phyloP scores from a whole-genome alignment of 2,329 filamentous ascomycete species.

The Ramularia collo-cygni region DNA sequence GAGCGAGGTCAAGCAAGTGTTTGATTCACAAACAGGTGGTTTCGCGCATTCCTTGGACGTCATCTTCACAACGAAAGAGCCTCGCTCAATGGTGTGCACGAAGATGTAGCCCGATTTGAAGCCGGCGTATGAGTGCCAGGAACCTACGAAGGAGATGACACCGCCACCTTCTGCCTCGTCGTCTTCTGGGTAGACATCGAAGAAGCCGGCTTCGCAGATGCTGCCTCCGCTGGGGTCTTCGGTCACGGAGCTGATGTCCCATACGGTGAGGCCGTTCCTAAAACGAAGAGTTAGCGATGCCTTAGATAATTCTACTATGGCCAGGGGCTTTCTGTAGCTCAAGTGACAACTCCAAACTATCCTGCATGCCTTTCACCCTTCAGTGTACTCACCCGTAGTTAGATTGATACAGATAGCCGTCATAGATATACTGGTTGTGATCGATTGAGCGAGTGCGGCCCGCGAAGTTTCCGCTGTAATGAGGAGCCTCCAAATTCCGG shows the following conservation, averaged over 20 bases:
- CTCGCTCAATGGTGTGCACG: constrained; percentile 48
- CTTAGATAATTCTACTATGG: no score
- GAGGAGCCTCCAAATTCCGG: constrained; percentile 37
- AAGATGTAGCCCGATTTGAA: constrained; percentile 47
- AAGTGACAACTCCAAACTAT: no score
- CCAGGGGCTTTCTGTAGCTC: no score
- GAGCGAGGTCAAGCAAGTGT: constrained; percentile 10
- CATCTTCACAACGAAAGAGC: constrained; percentile 43
- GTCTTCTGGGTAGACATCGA: constrained; percentile 47
- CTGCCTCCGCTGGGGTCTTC: constrained; percentile 39
- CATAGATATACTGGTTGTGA: constrained; percentile 38
- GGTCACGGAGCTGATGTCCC: constrained; percentile 32
- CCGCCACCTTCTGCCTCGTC: constrained; percentile 31
- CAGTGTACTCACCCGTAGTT: no score
- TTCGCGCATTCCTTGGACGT: constrained; percentile 12
- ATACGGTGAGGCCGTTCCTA: constrained; percentile 30
- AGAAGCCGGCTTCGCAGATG: constrained; percentile 43
- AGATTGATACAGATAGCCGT: constrained; percentile 32
- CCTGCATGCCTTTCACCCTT: no score
- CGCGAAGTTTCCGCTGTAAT: constrained; percentile 34
- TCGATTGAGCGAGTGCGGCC: constrained; percentile 30
- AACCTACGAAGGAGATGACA: constrained; percentile 34
- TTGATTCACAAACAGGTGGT: constrained; percentile 14
- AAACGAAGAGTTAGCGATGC: no score
- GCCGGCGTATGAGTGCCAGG: constrained; percentile 44